These are phyloP conservation scores for Trifolium fragiferum DNA, from an alignment of 306 rosid species.

Conservation along the genomic window DNA sequence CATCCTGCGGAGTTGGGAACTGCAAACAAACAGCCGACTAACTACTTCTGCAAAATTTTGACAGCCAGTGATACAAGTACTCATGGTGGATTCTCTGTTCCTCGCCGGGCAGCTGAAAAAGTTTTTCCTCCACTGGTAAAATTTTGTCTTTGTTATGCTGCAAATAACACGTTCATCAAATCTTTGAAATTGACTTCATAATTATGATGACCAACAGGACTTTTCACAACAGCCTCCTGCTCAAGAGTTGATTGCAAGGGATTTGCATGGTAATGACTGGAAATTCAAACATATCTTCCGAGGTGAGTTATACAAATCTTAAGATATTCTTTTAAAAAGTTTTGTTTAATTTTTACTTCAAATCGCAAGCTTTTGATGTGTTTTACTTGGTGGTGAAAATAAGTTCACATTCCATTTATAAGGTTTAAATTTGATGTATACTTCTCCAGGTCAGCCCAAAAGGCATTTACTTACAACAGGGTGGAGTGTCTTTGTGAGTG, in stretches of 20 bases:
- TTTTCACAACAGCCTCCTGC: conserved; percentile 57
- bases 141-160: conserved; percentile 13
- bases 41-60: conserved; percentile 91
- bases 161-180: conserved; percentile 1
- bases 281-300: conserved; percentile 63
- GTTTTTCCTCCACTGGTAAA: conserved; percentile 85
- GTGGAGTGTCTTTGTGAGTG: conserved; percentile 99
- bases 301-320: conserved; percentile 48
- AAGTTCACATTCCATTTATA: conserved; percentile 1
- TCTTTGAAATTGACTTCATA: conserved; percentile 4
- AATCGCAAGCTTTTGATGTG: conserved; percentile 3
- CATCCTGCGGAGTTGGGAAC: conserved; percentile 56
- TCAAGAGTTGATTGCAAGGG: conserved; percentile 60
- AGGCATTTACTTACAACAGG: conserved; percentile 98
- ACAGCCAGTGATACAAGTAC: conserved; percentile 99
- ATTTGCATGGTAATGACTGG: conserved; percentile 61
- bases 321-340: too few relatives aligned
- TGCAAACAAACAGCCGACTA: conserved; percentile 65
- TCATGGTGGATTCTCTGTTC: conserved; percentile 70
- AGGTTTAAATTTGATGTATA: conserved; percentile 23
- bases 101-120: conserved; percentile 72
- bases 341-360: neutral
- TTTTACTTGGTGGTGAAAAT: conserved; percentile 9
- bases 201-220: conserved; percentile 45
- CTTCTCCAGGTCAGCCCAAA: conserved; percentile 91